Percentiles rank a stretch among this genome's conserved stretches.
Conservation (phyloP, 352 stramenopile species). For the Globisporangium alternatum region DNA sequence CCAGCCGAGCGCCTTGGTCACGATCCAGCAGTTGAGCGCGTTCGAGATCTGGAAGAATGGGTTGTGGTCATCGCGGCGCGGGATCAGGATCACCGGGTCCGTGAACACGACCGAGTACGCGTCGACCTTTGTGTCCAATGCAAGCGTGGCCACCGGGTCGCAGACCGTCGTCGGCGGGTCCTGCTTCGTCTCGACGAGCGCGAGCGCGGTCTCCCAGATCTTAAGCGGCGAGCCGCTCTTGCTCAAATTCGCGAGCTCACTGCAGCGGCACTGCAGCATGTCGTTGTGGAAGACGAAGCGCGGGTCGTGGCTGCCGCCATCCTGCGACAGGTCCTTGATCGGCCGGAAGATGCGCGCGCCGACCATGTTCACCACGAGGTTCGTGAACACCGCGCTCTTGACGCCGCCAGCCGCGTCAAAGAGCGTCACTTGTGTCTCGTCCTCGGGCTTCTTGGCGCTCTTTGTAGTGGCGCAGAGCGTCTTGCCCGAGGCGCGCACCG, state of each 20-base stretch:
- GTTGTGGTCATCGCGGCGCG: conserved; percentile 33
- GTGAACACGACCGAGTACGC: conserved; percentile 5
- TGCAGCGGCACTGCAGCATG: conserved; percentile 9
- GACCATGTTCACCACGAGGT: conserved; percentile 12
- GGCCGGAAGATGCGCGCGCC: conserved; percentile 3
- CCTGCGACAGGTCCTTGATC: conserved; percentile 23
- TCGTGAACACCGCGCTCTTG: conserved; percentile 8
- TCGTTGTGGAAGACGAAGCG: conserved; percentile 15
- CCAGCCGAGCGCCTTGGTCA: conserved; percentile 19
- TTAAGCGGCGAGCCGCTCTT: background rate
- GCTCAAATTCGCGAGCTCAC: background rate
- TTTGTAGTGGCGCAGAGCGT: conserved; percentile 11
- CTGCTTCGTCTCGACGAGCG: conserved; percentile 1
- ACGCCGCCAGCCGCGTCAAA: conserved; percentile 7
- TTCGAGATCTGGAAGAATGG: conserved; percentile 33
- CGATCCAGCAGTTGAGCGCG: conserved; percentile 28
- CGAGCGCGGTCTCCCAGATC: conserved; percentile 14
- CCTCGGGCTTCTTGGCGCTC: background rate
- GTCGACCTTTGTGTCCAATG: background rate
- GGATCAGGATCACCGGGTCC: conserved; percentile 14
- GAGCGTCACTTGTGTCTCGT: conserved; percentile 10
- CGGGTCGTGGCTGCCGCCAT: conserved; percentile 24
- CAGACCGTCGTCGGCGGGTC: conserved; percentile 11
- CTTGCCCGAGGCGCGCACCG: conserved; percentile 4
- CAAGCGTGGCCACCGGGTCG: background rate